Base-by-base conservation (phyloP, 257 asterid species). In the Primulina huaijiensis region DNA sequence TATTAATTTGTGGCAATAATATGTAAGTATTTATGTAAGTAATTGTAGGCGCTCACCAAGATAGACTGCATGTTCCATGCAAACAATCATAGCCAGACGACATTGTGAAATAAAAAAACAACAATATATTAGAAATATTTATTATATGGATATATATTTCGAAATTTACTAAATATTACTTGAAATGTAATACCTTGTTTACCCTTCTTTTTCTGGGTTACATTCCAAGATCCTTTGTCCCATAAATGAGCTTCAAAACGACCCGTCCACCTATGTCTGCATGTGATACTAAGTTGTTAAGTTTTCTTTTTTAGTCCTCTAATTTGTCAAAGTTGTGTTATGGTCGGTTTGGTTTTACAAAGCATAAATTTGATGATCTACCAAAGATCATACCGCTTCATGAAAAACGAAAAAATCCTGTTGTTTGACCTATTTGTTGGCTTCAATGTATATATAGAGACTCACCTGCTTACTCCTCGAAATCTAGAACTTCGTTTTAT, bases 141-240 rank as follows among this genome's bases (percentile, higher is more conserved):
- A 19, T 23, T 40, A 10, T 40, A 40, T 40, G 16, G 12, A 35
- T 35, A 2, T 6, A 3, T 6, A 4, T 4, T 33, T 33, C 5
- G 6, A 33, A 4, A 33, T 33, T 33, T 33, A 27, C 30, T 27
- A 27, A 27, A 27, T 27, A 27, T 33, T 33, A 33, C 43, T 37
- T 37, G 43, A 60, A 10, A 14, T 2, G 11, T 43, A 55, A 19
- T 50, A 86, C 95, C 95, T 84, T 90, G 95, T 79, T 90, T 90
- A 61, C 93, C 95, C 74, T 90, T 90, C 89, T 90, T 90, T 64
- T 83, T 90, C 77, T 86, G 96, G 21, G 95, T 88, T 1, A 70
- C 88, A 84, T 90, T 90, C 96, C 96, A 90, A 29, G 96, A 78
- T 69, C 85, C 88, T 77, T 90, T 90, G 82, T 90, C 96, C 95